Conservation (phyloP, 1,284 basidiomycete genomes). For the Coniferiporia weirii region DNA sequence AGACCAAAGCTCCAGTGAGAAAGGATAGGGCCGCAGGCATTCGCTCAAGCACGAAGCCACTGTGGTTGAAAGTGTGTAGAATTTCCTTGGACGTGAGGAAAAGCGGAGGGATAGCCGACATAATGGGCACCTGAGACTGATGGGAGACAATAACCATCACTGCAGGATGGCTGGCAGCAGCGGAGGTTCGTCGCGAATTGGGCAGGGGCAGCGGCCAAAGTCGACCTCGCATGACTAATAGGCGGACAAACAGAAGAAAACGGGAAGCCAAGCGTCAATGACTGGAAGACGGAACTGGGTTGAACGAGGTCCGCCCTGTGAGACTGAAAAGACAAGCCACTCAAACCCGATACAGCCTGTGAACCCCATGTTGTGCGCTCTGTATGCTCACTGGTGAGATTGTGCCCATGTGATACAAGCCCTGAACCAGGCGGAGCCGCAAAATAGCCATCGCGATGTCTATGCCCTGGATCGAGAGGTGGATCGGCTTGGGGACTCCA, state of each 20-base stretch:
- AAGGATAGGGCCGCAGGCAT: background rate
- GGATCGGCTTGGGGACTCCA: constrained; percentile 77
- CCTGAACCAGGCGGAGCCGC: constrained; percentile 37
- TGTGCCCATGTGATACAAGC: constrained; percentile 30
- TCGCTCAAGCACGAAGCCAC: constrained; percentile 13
- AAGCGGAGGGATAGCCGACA: constrained; percentile 1
- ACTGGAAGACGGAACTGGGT: background rate
- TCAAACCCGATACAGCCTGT: background rate
- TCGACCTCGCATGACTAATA: constrained; percentile 52
- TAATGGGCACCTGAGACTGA: constrained; percentile 2
- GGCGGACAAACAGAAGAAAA: constrained; percentile 20
- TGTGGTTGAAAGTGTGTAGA: constrained; percentile 4
- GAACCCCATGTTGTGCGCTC: constrained; percentile 1
- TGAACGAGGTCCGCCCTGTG: background rate
- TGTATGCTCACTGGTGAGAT: background rate
- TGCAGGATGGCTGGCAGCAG: constrained; percentile 51
- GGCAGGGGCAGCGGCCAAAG: constrained; percentile 42
- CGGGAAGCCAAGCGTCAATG: background rate
- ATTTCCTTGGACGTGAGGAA: constrained; percentile 1
- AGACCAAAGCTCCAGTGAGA: background rate
- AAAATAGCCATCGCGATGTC: constrained; percentile 51
- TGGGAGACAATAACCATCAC: background rate
- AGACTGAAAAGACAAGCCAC: background rate
- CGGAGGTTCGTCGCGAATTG: constrained; percentile 40
- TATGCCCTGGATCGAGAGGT: constrained; percentile 52